These are phyloP conservation scores for Metarhizium rileyi DNA, from an alignment of 2,329 filamentous ascomycete species.

Conservation along the genomic window DNA sequence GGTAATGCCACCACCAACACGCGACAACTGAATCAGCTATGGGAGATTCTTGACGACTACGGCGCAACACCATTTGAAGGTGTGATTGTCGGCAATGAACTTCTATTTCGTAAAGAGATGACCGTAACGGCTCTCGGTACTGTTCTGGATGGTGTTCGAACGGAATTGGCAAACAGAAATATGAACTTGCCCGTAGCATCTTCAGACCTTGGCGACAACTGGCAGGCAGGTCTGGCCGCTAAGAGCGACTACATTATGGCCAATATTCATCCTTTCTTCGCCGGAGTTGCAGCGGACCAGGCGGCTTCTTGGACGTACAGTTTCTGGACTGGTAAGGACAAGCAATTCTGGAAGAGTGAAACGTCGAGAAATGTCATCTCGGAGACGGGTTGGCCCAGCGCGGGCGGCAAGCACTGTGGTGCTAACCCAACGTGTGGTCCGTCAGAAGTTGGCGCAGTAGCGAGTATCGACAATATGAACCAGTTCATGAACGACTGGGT, in stretches of 20 bases:
- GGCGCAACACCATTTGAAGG: conserved; percentile 63
- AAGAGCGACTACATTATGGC: conserved; percentile 86
- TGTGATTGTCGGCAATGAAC: conserved; percentile 75
- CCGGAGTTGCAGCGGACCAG: conserved; percentile 56
- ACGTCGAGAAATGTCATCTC: conserved; percentile 66
- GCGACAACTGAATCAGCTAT: conserved; percentile 77
- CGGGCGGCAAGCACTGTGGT: conserved; percentile 72
- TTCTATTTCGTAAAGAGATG: conserved; percentile 68
- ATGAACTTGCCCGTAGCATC: conserved; percentile 73
- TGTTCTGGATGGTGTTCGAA: conserved; percentile 57
- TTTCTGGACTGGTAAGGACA: conserved; percentile 70
- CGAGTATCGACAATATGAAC: conserved; percentile 73
- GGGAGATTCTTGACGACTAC: conserved; percentile 65
- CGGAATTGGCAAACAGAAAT: conserved; percentile 58
- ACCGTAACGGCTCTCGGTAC: conserved; percentile 51
- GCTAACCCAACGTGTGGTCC: conserved; percentile 37
- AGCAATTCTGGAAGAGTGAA: conserved; percentile 52
- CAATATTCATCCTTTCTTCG: conserved; percentile 95
- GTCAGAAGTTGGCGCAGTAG: conserved; percentile 54
- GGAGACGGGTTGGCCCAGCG: conserved; percentile 85
- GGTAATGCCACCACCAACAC: conserved; percentile 72
- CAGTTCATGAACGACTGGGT: conserved; percentile 80
- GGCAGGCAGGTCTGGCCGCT: conserved; percentile 59
- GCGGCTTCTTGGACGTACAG: conserved; percentile 72
- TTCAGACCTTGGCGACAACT: conserved; percentile 82